phyloP scores from a whole-genome alignment of 176 grass and related monocot genomes.

The Musa troglodytarum region DNA sequence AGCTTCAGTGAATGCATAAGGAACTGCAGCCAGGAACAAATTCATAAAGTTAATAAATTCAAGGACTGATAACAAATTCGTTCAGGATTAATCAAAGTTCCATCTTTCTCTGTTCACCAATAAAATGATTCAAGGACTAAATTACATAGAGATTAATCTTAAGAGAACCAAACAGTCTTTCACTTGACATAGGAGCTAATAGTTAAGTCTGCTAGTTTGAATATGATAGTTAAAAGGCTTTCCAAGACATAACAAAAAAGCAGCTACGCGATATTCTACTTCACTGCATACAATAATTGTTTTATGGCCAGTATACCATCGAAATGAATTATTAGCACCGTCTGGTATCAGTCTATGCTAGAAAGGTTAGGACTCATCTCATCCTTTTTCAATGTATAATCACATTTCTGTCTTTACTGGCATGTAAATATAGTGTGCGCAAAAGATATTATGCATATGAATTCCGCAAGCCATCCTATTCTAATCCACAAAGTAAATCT shows the following conservation, averaged over 20 bases:
- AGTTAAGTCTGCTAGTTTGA: background rate
- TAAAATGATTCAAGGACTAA: background rate
- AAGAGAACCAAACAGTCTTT: too few relatives aligned
- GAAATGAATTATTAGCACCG: background rate
- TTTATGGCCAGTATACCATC: background rate
- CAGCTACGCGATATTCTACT: background rate
- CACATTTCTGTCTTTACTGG: background rate
- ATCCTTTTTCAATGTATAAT: background rate
- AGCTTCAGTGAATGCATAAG: conserved; percentile 74
- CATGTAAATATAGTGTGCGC: background rate
- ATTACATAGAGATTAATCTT: too few relatives aligned
- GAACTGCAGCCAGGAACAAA: conserved; percentile 45
- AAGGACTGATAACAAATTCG: background rate
- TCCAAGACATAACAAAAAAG: background rate
- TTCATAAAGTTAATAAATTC: background rate
- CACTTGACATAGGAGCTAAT: too few relatives aligned
- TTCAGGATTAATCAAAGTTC: background rate
- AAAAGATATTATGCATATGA: background rate
- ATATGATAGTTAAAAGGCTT: background rate
- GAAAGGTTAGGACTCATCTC: background rate
- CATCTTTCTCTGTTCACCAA: background rate
- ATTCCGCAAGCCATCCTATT: background rate
- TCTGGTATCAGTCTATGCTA: background rate
- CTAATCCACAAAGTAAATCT: background rate
- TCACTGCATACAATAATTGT: background rate